Percentiles rank a stretch among this genome's conserved stretches.
Conservation (phyloP, 768 basidiomycete genomes). For the Boletellus sp. region DNA sequence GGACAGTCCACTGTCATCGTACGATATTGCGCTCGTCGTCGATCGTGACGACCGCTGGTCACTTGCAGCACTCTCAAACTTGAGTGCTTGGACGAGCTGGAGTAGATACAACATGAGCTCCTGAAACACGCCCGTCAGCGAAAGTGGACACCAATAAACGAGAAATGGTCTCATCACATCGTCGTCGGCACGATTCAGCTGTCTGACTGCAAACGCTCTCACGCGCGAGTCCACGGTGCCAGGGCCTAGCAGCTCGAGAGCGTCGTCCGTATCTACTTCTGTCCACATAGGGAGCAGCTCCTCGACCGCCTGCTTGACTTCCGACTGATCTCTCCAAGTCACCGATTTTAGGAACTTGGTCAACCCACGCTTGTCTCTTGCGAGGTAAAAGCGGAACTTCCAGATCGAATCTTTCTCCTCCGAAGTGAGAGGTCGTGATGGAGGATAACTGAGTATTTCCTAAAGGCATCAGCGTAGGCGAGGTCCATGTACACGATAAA, state of each 20-base stretch:
- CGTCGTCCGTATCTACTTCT: constrained; percentile 95
- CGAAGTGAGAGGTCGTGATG: constrained; percentile 78
- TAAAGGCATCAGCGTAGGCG: constrained; percentile 29
- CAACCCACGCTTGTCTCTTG: constrained; percentile 85
- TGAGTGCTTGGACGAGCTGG: constrained; percentile 96
- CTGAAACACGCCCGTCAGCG: constrained; percentile 39
- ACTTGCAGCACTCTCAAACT: constrained; percentile 83
- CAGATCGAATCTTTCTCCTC: constrained; percentile 96
- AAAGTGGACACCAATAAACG: background rate
- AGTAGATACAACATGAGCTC: constrained; percentile 89
- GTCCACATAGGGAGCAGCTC: constrained; percentile 95
- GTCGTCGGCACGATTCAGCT: constrained; percentile 88
- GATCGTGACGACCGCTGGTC: constrained; percentile 76
- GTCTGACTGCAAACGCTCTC: constrained; percentile 88
- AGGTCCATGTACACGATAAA: background rate
- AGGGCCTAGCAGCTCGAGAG: constrained; percentile 90
- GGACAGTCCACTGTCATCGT: constrained; percentile 89
- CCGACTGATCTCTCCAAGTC: constrained; percentile 93
- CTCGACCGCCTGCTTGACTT: constrained; percentile 97
- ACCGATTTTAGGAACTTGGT: constrained; percentile 98
- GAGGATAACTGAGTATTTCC: constrained; percentile 90
- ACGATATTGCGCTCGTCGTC: constrained; percentile 69
- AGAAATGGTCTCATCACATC: constrained; percentile 54
- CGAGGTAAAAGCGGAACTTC: constrained; percentile 99
- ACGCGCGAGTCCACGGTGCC: constrained; percentile 88